Conservation (phyloP, 2,329 filamentous ascomycete genomes). For the Hypoxylon sp. region DNA sequence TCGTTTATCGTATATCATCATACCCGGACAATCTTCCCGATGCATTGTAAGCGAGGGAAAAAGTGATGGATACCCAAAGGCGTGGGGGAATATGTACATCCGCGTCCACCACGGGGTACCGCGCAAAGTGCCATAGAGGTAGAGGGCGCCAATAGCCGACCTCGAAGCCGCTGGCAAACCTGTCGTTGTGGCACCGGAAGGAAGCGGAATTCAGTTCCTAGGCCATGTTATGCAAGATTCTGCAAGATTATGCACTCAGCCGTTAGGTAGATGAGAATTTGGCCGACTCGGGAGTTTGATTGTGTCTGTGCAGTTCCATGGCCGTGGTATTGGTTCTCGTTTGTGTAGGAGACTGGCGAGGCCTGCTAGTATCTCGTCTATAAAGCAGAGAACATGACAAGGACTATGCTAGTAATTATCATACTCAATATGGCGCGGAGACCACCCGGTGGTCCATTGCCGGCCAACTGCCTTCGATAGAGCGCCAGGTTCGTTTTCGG, state of each 20-base stretch:
- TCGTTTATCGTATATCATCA: conserved; percentile 6
- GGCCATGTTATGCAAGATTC: not conserved
- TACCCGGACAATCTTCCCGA: not conserved
- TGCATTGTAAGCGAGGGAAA: conserved; percentile 11
- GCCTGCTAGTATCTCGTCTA: conserved; percentile 3
- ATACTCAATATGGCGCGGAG: conserved; percentile 6
- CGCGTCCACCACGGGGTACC: not conserved
- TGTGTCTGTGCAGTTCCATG: not conserved
- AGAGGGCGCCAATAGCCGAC: not conserved
- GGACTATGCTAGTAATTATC: conserved; percentile 20
- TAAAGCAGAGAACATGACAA: conserved; percentile 1
- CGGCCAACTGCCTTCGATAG: not conserved
- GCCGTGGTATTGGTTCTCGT: conserved; percentile 7
- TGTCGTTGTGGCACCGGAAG: conserved; percentile 15
- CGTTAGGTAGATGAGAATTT: conserved; percentile 7
- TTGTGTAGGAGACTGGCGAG: conserved; percentile 1
- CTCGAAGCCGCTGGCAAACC: conserved; percentile 2
- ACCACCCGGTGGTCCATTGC: conserved; percentile 10
- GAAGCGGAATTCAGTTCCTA: conserved; percentile 3
- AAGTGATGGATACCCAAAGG: not conserved
- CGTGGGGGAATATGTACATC: not conserved
- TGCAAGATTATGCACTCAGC: conserved; percentile 23
- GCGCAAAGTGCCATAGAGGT: conserved; percentile 4
- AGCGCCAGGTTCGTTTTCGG: not conserved
- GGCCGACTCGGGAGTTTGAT: not conserved